phyloP scores from a whole-genome alignment of 106 monocot species.

The Dioscorea zingiberensis region DNA sequence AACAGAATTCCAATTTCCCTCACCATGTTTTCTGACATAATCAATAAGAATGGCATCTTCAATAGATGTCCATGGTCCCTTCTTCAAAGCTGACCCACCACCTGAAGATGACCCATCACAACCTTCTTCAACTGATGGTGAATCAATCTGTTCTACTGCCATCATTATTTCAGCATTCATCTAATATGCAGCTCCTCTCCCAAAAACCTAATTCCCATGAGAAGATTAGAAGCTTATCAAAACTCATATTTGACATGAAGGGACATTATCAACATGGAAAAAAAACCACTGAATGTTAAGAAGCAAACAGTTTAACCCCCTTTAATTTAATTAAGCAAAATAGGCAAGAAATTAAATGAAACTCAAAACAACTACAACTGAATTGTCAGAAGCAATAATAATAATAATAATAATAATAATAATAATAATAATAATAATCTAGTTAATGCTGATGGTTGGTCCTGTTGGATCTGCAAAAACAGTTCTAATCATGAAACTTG shows the following conservation, averaged over 20 bases:
- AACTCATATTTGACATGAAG: background rate
- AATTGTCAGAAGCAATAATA: too few relatives aligned
- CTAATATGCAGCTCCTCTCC: constrained; percentile 9
- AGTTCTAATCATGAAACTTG: too few relatives aligned
- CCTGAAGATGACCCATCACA: constrained; percentile 25
- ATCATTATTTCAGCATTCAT: constrained; percentile 15
- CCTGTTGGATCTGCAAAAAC: too few relatives aligned
- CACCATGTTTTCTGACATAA: constrained; percentile 65
- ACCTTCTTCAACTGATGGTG: constrained; percentile 28
- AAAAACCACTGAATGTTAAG: too few relatives aligned
- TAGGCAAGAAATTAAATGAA: too few relatives aligned
- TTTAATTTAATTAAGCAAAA: background rate
- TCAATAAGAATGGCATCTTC: constrained; percentile 65
- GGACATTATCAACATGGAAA: background rate
- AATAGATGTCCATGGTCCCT: constrained; percentile 78
- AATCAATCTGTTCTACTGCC: constrained; percentile 14
- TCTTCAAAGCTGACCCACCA: constrained; percentile 29
- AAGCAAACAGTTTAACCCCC: background rate
- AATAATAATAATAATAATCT: too few relatives aligned
- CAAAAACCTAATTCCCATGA: constrained; percentile 6
- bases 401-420: too few relatives aligned
- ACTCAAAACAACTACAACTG: too few relatives aligned
- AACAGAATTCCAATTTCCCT: constrained; percentile 82
- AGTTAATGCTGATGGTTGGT: too few relatives aligned
- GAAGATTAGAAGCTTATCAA: background rate